Evolutionary conservation across 805 yeast species (phyloP), one percentile per base, ranked within the genome.

Genomic region (Saccharomycopsis fermentans): DNA sequence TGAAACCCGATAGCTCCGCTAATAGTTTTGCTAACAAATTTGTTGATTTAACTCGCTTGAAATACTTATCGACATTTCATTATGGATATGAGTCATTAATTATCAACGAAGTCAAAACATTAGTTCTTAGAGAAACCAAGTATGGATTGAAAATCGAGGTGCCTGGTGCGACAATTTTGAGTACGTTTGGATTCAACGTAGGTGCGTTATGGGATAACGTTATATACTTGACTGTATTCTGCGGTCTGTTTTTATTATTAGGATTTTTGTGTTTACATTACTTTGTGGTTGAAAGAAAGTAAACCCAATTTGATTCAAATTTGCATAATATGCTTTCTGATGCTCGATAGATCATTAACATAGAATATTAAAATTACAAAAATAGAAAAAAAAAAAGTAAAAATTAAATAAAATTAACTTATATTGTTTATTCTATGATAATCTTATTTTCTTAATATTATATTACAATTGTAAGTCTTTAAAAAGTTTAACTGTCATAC

Each of bases 121-220:
- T 94, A 68, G 83, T 89, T 14, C 76, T 94, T 65, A 82, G 81
- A 63, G 99, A 94, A 69, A 84, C 82, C 68, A 94, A 94, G 71
- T 92, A 86, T 67, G 99, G 99, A 0, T 77, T 94, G 50, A 87
- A 91, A 52, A 92, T 94, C 65, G 96, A 90, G 70, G 95, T 94
- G 16, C 99, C 99, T 0, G 99, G 99, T 11, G 98, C 99, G 1
- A 95, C 96, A 1, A 94, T 94, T 58, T 77, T 94, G 65, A 87
- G 96, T 64, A 90, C 98, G 0, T 94, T 94, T 74, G 99, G 99
- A 0, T 94, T 94, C 70, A 81, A 88, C 63, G 92, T 89, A 14
- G 81, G 83, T 26, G 94, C 91, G 1, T 79, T 87, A 57, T 71
- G 81, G 70, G 74, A 75, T 37, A 98, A 94, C 69, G 77, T 85